Evolutionary conservation across 179 eudicot genomes (phyloP).

Genomic region (Heliamphora pulchella): DNA sequence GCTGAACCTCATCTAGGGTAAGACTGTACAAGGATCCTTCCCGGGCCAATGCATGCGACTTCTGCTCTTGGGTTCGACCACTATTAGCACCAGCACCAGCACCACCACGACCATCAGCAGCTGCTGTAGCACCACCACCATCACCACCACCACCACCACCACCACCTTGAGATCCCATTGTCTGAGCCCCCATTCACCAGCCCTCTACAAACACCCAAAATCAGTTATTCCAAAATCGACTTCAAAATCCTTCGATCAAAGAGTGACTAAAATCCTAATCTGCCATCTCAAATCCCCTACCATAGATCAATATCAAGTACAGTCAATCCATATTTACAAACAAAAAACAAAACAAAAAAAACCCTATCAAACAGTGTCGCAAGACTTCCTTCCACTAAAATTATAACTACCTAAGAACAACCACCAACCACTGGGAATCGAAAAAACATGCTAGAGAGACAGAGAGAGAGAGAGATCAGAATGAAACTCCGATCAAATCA

Average conservation of each 20-base stretch:
- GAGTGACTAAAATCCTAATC: conserved; percentile 9
- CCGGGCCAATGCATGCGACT: conserved; percentile 27
- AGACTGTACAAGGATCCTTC: conserved; percentile 61
- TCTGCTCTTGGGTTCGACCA: conserved; percentile 29
- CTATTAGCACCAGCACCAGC: conserved; percentile 26
- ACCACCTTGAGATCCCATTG: conserved; percentile 47
- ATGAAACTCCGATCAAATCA: conserved; percentile 17
- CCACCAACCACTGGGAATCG: not conserved
- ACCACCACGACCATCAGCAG: conserved; percentile 24
- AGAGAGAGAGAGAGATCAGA: not conserved
- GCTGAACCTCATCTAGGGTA: conserved; percentile 63
- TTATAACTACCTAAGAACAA: not conserved
- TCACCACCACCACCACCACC: conserved; percentile 28
- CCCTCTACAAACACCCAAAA: conserved; percentile 10
- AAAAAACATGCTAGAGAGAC: not conserved
- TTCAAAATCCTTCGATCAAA: not conserved
- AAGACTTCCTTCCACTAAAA: conserved; percentile 8
- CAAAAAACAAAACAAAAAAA: not conserved
- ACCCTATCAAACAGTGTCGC: not conserved
- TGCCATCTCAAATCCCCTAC: conserved; percentile 16
- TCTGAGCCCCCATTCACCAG: conserved; percentile 40
- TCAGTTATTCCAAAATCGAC: conserved; percentile 4
- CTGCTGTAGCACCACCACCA: conserved; percentile 13
- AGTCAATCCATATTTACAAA: not conserved
- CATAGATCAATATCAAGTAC: conserved; percentile 10